Conservation (phyloP, 2,329 filamentous ascomycete genomes). For the Penicillium crustosum region DNA sequence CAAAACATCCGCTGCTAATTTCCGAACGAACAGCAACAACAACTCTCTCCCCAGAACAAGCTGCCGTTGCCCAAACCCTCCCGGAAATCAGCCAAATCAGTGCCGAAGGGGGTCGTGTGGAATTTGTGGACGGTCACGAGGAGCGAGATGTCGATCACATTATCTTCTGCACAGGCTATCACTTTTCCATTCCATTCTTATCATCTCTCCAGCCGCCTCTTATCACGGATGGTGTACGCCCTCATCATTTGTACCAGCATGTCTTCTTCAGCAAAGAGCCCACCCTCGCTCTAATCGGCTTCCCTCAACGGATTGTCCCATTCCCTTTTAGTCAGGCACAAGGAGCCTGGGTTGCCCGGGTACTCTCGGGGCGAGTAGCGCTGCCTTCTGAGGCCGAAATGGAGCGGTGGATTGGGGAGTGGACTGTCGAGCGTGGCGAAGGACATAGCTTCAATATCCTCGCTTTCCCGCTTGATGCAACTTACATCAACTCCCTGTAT, state of each 20-base stretch:
- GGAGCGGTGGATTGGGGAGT: conserved; percentile 8
- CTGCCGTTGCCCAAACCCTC: background rate
- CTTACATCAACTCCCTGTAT: conserved; percentile 15
- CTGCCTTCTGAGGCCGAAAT: conserved; percentile 9
- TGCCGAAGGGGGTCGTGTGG: background rate
- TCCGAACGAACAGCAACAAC: conserved; percentile 11
- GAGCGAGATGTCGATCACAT: conserved; percentile 7
- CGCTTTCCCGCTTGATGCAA: conserved; percentile 13
- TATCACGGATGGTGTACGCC: conserved; percentile 12
- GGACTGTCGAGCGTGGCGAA: conserved; percentile 2
- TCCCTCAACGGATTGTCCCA: conserved; percentile 14
- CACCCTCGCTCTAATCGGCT: conserved; percentile 9
- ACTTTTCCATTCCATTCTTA: conserved; percentile 11
- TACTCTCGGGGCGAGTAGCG: conserved; percentile 3
- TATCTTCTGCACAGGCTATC: conserved; percentile 13
- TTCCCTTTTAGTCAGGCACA: conserved; percentile 14
- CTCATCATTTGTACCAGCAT: conserved; percentile 11
- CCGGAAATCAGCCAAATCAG: conserved; percentile 5
- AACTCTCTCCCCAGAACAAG: conserved; percentile 1
- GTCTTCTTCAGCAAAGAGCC: conserved; percentile 12
- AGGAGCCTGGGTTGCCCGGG: conserved; percentile 14
- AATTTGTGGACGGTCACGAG: conserved; percentile 5
- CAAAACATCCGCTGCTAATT: conserved; percentile 10
- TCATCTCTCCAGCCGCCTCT: conserved; percentile 5
- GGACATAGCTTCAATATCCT: conserved; percentile 12